Percentiles rank a stretch among this genome's conserved stretches.
phyloP scores from a whole-genome alignment of 2,329 filamentous ascomycete genomes.

The Lecanicillium sp. region DNA sequence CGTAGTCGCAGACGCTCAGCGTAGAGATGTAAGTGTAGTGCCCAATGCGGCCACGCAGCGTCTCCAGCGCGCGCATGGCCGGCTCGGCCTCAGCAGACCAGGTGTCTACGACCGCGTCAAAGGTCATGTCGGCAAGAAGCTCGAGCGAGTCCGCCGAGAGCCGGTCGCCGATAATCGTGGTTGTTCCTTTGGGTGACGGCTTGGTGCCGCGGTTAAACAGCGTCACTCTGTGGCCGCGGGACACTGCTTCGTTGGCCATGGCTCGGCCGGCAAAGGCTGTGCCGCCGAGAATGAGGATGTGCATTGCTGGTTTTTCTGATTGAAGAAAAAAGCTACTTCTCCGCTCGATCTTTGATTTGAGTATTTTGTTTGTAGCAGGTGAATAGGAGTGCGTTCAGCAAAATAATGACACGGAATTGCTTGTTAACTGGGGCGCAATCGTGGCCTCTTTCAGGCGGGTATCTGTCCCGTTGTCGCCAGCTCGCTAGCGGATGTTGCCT shows the following conservation, averaged over 20 bases:
- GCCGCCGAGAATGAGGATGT: constrained; percentile 2
- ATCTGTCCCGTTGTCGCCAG: too few species aligned
- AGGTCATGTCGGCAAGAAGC: background rate
- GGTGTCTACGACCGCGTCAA: constrained; percentile 3
- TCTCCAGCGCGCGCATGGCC: background rate
- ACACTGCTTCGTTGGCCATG: background rate
- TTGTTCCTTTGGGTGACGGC: background rate
- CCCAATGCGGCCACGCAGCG: background rate
- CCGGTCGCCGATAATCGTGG: background rate
- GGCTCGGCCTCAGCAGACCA: background rate
- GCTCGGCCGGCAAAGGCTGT: background rate
- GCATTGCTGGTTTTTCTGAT: constrained; percentile 1
- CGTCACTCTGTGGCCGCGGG: background rate
- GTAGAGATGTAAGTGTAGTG: constrained; percentile 3
- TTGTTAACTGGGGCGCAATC: too few species aligned
- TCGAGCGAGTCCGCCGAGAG: background rate
- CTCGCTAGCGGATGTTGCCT: too few species aligned
- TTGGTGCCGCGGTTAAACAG: constrained; percentile 2
- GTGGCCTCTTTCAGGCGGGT: too few species aligned
- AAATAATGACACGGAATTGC: too few species aligned
- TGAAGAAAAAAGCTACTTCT: background rate
- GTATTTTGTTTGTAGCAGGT: too few species aligned
- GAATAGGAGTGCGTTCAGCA: too few species aligned
- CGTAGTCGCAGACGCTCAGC: background rate
- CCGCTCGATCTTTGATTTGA: background rate